Percentiles rank a stretch among this genome's conserved stretches.
These are phyloP conservation scores for Salix suchowensis DNA, from an alignment of 345 rosid species.

Conservation along the genomic window DNA sequence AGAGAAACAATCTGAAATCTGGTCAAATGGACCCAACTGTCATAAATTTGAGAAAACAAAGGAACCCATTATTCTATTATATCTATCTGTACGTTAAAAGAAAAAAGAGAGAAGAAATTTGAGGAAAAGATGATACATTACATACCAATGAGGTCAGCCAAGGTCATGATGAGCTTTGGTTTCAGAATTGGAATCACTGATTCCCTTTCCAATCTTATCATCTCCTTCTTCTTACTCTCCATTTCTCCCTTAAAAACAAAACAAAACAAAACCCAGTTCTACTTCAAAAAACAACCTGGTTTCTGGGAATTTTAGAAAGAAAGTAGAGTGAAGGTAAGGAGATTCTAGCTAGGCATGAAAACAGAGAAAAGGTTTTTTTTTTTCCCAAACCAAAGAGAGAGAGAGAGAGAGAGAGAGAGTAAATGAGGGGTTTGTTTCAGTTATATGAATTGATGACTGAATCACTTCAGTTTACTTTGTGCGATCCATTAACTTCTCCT, in stretches of 20 bases:
- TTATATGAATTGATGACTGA: not conserved
- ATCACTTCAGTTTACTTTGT: not conserved
- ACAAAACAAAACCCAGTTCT: not conserved
- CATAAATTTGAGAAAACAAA: not conserved
- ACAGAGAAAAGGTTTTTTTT: not conserved
- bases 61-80: not conserved
- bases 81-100: too few species aligned
- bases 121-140: not conserved
- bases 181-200: conserved; percentile 88
- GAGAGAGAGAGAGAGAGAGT: not conserved
- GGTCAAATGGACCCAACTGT: not conserved
- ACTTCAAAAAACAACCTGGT: not conserved
- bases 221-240: conserved; percentile 46
- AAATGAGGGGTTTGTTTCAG: not conserved
- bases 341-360: conserved; percentile 12
- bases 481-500: not conserved
- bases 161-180: conserved; percentile 85
- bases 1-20: not conserved
- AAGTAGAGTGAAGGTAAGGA: conserved; percentile 8
- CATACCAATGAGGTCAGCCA: conserved; percentile 88
- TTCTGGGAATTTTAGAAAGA: not conserved
- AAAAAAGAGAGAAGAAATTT: not conserved
- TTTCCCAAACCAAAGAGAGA: not conserved
- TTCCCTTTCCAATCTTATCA: conserved; percentile 80
- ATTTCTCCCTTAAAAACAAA: conserved; percentile 1